Percentiles rank a stretch among this genome's conserved stretches.
phyloP scores from a whole-genome alignment of 768 basidiomycete genomes.

The Antrodiella citrinella region DNA sequence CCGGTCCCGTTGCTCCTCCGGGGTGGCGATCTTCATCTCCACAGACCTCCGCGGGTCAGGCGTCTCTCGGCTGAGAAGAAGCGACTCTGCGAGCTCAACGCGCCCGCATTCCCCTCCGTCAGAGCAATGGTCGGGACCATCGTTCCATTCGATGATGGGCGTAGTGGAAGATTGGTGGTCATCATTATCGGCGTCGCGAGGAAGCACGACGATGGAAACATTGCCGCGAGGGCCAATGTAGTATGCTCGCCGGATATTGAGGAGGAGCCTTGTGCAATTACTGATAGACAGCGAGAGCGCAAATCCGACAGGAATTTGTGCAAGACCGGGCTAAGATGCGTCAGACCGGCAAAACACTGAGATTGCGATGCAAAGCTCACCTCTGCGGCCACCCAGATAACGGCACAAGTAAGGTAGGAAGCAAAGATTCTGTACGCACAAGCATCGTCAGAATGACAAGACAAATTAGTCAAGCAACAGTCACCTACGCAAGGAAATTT shows the following conservation, averaged over 20 bases:
- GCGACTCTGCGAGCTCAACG: background rate
- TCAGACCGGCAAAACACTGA: background rate
- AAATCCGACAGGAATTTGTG: slow-evolving; percentile 22
- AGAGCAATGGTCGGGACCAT: background rate
- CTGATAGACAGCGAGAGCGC: slow-evolving; percentile 23
- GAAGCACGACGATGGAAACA: background rate
- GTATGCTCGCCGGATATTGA: slow-evolving; percentile 25
- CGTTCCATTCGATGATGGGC: background rate
- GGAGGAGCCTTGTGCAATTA: slow-evolving; percentile 23
- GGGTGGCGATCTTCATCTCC: background rate
- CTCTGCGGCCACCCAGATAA: slow-evolving; percentile 21
- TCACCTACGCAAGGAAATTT: slow-evolving; percentile 20
- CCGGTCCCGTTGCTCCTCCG: background rate
- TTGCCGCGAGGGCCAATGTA: slow-evolving; percentile 12
- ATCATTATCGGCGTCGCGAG: background rate
- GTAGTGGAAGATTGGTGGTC: background rate
- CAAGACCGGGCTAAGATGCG: slow-evolving; percentile 16
- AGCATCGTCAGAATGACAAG: background rate
- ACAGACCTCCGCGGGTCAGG: background rate
- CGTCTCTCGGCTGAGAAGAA: background rate
- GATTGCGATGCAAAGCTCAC: slow-evolving; percentile 10
- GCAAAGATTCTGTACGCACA: slow-evolving; percentile 22
- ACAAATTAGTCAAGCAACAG: background rate
- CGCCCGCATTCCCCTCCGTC: background rate
- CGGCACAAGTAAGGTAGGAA: slow-evolving; percentile 20